Evolutionary conservation across 257 asterid species (phyloP).

Genomic region (Solanum rostratum): DNA sequence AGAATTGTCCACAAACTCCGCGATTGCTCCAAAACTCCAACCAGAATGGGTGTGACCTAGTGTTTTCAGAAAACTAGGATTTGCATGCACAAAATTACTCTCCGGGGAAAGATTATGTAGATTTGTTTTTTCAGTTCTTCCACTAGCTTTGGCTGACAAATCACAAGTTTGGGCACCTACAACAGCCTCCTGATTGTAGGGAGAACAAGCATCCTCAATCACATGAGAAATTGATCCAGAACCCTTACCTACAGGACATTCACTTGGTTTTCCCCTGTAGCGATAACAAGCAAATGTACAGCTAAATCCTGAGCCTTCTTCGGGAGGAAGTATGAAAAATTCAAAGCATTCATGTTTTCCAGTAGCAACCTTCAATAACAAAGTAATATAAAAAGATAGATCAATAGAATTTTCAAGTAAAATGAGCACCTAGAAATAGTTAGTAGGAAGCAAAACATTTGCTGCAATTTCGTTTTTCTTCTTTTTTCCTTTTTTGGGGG

Average conservation of each 20-base stretch:
- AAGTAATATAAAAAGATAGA: not conserved
- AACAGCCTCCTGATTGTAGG: slow-evolving; percentile 12
- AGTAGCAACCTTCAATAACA: slow-evolving; percentile 43
- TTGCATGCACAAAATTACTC: slow-evolving; percentile 41
- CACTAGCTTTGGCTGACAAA: slow-evolving; percentile 13
- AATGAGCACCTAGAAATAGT: not conserved
- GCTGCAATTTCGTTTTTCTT: not conserved
- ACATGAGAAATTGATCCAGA: slow-evolving; percentile 27
- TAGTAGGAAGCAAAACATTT: not conserved
- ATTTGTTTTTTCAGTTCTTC: slow-evolving; percentile 13
- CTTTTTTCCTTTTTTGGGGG: not conserved
- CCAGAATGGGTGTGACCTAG: slow-evolving; percentile 79
- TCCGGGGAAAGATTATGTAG: slow-evolving; percentile 6
- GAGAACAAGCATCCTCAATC: slow-evolving; percentile 19
- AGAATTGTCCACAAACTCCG: slow-evolving; percentile 77
- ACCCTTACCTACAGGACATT: slow-evolving; percentile 21
- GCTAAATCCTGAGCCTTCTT: slow-evolving; percentile 13
- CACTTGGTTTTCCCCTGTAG: slow-evolving; percentile 9
- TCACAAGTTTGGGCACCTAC: slow-evolving; percentile 16
- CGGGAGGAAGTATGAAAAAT: slow-evolving; percentile 41
- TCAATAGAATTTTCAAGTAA: not conserved
- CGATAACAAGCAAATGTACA: slow-evolving; percentile 23
- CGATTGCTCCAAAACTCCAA: slow-evolving; percentile 86
- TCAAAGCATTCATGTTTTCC: slow-evolving; percentile 25
- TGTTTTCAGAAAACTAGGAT: slow-evolving; percentile 67